These are phyloP conservation scores for Ustilago loliicola DNA, from an alignment of 1,284 basidiomycete species.

Conservation along the genomic window DNA sequence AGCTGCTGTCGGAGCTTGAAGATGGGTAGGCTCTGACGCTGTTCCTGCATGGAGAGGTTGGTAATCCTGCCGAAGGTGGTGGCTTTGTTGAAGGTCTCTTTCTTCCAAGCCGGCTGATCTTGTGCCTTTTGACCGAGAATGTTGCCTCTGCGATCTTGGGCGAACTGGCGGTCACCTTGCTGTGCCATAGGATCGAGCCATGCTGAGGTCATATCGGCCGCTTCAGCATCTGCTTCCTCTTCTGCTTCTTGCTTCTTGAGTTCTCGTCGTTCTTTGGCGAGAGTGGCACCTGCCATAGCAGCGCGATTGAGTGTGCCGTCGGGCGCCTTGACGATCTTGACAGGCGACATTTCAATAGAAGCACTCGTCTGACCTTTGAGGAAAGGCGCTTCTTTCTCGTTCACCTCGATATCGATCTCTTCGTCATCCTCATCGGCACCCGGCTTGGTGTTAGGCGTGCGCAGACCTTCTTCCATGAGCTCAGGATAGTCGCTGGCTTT, in stretches of 20 bases:
- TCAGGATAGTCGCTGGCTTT: slow-evolving; percentile 96
- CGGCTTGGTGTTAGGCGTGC: slow-evolving; percentile 56
- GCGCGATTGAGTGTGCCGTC: slow-evolving; percentile 84
- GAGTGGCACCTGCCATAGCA: slow-evolving; percentile 88
- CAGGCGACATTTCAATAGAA: slow-evolving; percentile 93
- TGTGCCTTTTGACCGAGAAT: slow-evolving; percentile 84
- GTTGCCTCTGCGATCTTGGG: slow-evolving; percentile 89
- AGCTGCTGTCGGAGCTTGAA: slow-evolving; percentile 94
- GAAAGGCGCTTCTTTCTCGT: slow-evolving; percentile 97
- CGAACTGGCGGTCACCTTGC: slow-evolving; percentile 86
- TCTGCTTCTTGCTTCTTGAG: slow-evolving; percentile 93
- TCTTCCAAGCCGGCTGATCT: slow-evolving; percentile 90
- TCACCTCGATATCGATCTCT: slow-evolving; percentile 95
- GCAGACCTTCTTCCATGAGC: slow-evolving; percentile 78
- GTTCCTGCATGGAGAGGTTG: slow-evolving; percentile 89
- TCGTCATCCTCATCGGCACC: slow-evolving; percentile 63
- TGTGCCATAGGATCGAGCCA: slow-evolving; percentile 99
- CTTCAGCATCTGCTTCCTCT: slow-evolving; percentile 92
- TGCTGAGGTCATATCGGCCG: slow-evolving; percentile 90
- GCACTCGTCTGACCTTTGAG: slow-evolving; percentile 94
- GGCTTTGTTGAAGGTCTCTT: slow-evolving; percentile 94
- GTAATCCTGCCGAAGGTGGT: slow-evolving; percentile 96
- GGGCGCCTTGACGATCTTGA: slow-evolving; percentile 85
- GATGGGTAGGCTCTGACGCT: slow-evolving; percentile 90
- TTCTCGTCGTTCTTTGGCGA: slow-evolving; percentile 95